Evolutionary conservation across 768 basidiomycete genomes (phyloP).

Genomic region (Erythrobasidium yunnanense): DNA sequence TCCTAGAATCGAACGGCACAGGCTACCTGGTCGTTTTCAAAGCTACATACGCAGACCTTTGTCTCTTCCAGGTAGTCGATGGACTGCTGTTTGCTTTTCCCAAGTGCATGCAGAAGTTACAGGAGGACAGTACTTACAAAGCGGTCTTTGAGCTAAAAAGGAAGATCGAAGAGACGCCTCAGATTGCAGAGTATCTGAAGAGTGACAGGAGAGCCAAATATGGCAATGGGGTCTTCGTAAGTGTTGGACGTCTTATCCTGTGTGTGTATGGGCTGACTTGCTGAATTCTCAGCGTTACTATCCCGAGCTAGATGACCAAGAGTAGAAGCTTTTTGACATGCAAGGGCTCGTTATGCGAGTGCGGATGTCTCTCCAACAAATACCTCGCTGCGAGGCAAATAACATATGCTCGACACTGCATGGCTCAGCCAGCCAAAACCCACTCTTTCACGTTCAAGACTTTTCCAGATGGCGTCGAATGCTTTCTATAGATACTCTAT

Average conservation of each 20-base stretch:
- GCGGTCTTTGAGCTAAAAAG: slow-evolving; percentile 42
- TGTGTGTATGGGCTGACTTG: neutral
- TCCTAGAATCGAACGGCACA: slow-evolving; percentile 36
- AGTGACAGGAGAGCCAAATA: slow-evolving; percentile 30
- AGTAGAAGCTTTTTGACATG: no score
- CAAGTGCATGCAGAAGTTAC: slow-evolving; percentile 38
- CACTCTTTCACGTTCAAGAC: no score
- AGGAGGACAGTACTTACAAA: slow-evolving; percentile 37
- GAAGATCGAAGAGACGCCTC: slow-evolving; percentile 39
- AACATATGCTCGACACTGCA: no score
- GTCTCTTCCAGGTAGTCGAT: slow-evolving; percentile 44
- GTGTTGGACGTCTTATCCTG: neutral
- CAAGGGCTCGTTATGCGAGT: no score
- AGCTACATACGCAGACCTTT: slow-evolving; percentile 46
- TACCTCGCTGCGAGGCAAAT: no score
- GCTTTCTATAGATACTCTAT: no score
- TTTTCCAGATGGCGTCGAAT: no score
- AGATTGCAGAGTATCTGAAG: slow-evolving; percentile 32
- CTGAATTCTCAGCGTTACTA: slow-evolving; percentile 7
- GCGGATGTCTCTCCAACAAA: no score
- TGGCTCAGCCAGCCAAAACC: no score
- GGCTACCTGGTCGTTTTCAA: slow-evolving; percentile 39
- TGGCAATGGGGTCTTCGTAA: slow-evolving; percentile 19
- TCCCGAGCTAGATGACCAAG: slow-evolving; percentile 22
- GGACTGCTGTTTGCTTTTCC: slow-evolving; percentile 45